These are phyloP conservation scores for Helicostylum pulchrum DNA, from an alignment of 192 early-diverging fungal species.

Conservation along the genomic window DNA sequence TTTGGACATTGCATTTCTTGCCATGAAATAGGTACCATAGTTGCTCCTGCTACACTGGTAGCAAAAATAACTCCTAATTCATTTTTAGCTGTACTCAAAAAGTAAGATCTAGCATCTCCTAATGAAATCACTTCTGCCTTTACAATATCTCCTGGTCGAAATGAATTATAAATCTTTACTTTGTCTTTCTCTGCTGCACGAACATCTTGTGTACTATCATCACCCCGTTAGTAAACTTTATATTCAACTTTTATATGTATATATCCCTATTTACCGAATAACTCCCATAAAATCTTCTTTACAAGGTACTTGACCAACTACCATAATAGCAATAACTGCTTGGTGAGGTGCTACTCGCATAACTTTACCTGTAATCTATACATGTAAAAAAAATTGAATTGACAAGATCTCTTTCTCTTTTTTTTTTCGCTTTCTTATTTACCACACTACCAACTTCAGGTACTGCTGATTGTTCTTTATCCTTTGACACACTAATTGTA, in stretches of 20 bases:
- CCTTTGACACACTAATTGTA: constrained; percentile 54
- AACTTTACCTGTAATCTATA: constrained; percentile 75
- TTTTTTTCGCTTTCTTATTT: constrained; percentile 15
- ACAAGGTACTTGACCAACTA: constrained; percentile 76
- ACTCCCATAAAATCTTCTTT: constrained; percentile 88
- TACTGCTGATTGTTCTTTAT: constrained; percentile 64
- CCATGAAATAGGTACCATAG: constrained; percentile 96
- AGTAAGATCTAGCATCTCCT: constrained; percentile 89
- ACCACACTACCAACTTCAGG: constrained; percentile 73
- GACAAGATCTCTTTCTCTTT: neutral
- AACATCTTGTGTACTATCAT: constrained; percentile 78
- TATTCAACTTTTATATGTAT: neutral
- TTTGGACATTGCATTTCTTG: constrained; percentile 97
- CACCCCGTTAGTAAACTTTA: neutral
- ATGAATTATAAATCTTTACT: constrained; percentile 86
- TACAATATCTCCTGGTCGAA: constrained; percentile 93
- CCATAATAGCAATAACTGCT: constrained; percentile 88
- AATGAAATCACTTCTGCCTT: constrained; percentile 83
- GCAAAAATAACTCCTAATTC: constrained; percentile 94
- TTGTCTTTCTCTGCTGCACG: constrained; percentile 93
- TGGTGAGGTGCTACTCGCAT: constrained; percentile 85
- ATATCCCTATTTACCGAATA: constrained; percentile 51
- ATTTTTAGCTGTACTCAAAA: constrained; percentile 88
- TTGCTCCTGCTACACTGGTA: constrained; percentile 72
- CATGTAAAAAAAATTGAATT: neutral